Evolutionary conservation across 352 stramenopile genomes (phyloP).

Genomic region (Phytophthora cryptogea): DNA sequence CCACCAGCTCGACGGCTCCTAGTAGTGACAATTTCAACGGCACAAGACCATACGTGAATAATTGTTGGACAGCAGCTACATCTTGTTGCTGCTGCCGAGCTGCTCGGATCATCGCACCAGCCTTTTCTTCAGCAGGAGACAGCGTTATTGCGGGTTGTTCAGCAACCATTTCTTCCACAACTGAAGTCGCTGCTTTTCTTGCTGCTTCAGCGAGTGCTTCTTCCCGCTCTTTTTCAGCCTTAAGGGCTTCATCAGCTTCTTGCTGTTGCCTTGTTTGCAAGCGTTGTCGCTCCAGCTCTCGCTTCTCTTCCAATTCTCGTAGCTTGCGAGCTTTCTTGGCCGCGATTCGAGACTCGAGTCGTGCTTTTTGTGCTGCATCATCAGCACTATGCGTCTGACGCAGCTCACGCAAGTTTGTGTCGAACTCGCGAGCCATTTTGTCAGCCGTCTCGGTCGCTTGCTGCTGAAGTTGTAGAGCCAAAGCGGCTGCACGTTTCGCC

Average conservation of each 20-base stretch:
- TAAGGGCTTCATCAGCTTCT: constrained; percentile 40
- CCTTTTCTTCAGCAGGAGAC: constrained; percentile 22
- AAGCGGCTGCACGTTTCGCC: constrained; percentile 22
- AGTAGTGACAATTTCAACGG: constrained; percentile 58
- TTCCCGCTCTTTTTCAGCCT: constrained; percentile 38
- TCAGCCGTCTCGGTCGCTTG: constrained; percentile 55
- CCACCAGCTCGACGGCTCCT: constrained; percentile 56
- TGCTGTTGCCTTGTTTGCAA: constrained; percentile 50
- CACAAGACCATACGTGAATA: constrained; percentile 56
- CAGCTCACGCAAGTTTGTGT: constrained; percentile 64
- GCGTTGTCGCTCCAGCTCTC: constrained; percentile 53
- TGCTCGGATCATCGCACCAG: constrained; percentile 11
- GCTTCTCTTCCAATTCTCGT: constrained; percentile 72
- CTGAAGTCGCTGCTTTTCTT: constrained; percentile 3
- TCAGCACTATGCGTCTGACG: constrained; percentile 62
- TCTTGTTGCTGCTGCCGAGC: constrained; percentile 49
- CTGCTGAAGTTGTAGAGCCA: constrained; percentile 38
- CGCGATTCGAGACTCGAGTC: constrained; percentile 71
- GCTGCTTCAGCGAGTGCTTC: constrained; percentile 30
- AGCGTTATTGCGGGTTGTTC: neutral
- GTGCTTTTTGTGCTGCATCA: constrained; percentile 61
- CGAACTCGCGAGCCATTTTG: constrained; percentile 66
- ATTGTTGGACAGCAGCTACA: constrained; percentile 54
- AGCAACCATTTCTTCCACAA: constrained; percentile 7
- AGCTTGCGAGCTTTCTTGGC: constrained; percentile 82